Evolutionary conservation across 1,284 basidiomycete genomes (phyloP), one percentile per base, ranked within the genome.

Genomic region (Leccinum colubrinum): DNA sequence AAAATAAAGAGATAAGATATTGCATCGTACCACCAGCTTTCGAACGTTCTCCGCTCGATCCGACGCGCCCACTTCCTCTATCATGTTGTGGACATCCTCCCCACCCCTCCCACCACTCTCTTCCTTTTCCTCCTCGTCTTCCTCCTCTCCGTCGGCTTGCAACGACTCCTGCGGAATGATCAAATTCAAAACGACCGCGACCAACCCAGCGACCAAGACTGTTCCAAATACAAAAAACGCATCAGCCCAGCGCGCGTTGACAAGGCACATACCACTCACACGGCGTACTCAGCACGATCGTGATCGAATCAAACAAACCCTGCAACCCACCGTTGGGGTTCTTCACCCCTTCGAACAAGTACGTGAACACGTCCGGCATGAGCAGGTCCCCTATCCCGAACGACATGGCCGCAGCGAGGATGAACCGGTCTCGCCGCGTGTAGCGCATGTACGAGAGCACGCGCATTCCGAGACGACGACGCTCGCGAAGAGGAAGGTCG

Each of bases 281-380:
- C 52, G 90, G 90, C 2, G 89, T 92, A 64, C 84, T 87, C 54
- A 94, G 74, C 14, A 94, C 76, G 67, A 94, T 94, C 27, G 87
- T 87, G 65, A 95, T 92, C 4, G 87, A 88, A 71, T 88, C 80
- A 62, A 95, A 85, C 60, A 94, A 79, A 1, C 93, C 91, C 62
- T 82, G 74, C 7, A 94, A 75, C 1, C 86, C 90, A 52, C 78
- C 80, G 68, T 78, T 87, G 12, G 84, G 79, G 59, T 81, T 77
- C 0, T 73, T 67, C 1, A 92, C 87, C 9, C 83, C 78, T 50
- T 90, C 88, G 66, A 93, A 93, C 20, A 91, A 74, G 69, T 89
- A 81, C 7, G 80, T 84, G 72, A 90, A 91, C 39, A 88, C 80
- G 59, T 72, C 79, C 39, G 83, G 85, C 55, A 82, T 81, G 62